Evolutionary conservation across 1,139 yeast species (phyloP).

Genomic region (Yamadazyma mexicana): DNA sequence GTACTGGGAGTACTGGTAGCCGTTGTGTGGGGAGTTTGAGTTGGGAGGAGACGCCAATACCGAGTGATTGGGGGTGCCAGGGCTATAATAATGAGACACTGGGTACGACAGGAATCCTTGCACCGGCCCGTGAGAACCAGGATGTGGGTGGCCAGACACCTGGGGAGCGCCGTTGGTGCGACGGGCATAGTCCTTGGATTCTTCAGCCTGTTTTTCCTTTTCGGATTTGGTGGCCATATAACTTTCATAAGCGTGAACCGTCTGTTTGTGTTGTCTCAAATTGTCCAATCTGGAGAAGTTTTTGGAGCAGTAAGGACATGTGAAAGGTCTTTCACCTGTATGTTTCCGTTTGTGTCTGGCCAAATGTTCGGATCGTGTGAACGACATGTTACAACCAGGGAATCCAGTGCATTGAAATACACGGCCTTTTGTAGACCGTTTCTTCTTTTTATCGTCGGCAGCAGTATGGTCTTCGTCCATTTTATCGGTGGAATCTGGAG

Average conservation of each 20-base stretch:
- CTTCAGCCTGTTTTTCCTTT: slow-evolving; percentile 6
- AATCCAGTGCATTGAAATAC: slow-evolving; percentile 85
- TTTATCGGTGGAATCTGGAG: neutral
- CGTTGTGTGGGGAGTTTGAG: slow-evolving; percentile 18
- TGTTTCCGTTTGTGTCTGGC: slow-evolving; percentile 92
- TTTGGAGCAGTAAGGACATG: slow-evolving; percentile 79
- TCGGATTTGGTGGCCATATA: slow-evolving; percentile 28
- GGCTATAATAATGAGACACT: slow-evolving; percentile 5
- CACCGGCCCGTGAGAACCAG: neutral
- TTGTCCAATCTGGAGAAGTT: slow-evolving; percentile 85
- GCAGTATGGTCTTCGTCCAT: too few species aligned
- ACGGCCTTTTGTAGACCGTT: slow-evolving; percentile 54
- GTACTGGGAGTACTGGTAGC: slow-evolving; percentile 15
- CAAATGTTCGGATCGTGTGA: slow-evolving; percentile 84
- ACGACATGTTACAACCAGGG: slow-evolving; percentile 86
- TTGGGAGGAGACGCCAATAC: slow-evolving; percentile 18
- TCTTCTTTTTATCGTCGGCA: slow-evolving; percentile 16
- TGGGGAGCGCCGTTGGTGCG: too few species aligned
- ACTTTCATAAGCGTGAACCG: slow-evolving; percentile 83
- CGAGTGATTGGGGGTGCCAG: slow-evolving; percentile 13
- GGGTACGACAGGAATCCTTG: slow-evolving; percentile 2
- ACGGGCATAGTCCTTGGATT: too few species aligned
- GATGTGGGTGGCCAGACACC: neutral
- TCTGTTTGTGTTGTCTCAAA: slow-evolving; percentile 86
- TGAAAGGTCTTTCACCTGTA: slow-evolving; percentile 93